phyloP scores from a whole-genome alignment of 2,329 filamentous ascomycete species.

The Trematosphaeria pertusa region DNA sequence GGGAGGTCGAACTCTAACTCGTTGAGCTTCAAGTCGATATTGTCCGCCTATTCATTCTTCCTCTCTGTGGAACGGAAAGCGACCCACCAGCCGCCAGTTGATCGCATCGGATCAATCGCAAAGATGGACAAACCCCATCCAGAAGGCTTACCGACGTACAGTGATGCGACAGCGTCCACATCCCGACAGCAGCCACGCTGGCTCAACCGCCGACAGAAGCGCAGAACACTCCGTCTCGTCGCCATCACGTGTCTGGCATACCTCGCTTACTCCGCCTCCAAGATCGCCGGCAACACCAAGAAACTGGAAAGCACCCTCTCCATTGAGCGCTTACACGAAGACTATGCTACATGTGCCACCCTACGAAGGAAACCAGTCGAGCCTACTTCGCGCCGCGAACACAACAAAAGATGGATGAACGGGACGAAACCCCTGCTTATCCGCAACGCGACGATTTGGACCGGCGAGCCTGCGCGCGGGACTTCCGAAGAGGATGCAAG shows the following conservation, averaged over 20 bases:
- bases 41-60: too few species aligned
- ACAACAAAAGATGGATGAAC: conserved; percentile 67
- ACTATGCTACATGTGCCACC: conserved; percentile 63
- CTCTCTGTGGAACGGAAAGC: too few species aligned
- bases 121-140: conserved; percentile 26
- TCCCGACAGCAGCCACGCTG: conserved; percentile 13
- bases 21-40: too few species aligned
- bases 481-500: conserved; percentile 62
- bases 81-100: too few species aligned
- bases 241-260: conserved; percentile 26
- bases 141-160: conserved; percentile 30
- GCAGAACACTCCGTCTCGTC: conserved; percentile 25
- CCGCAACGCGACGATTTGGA: conserved; percentile 71
- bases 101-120: background rate
- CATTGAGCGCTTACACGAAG: conserved; percentile 58
- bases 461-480: conserved; percentile 65
- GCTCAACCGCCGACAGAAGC: conserved; percentile 23
- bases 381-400: conserved; percentile 62
- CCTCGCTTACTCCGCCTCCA: conserved; percentile 24
- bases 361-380: conserved; percentile 63
- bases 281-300: conserved; percentile 23
- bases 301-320: conserved; percentile 52
- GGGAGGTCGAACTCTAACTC: too few species aligned
- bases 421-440: conserved; percentile 68
- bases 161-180: conserved; percentile 22